phyloP scores from a whole-genome alignment of 176 grass and related monocot species.

The Bromus sterilis region DNA sequence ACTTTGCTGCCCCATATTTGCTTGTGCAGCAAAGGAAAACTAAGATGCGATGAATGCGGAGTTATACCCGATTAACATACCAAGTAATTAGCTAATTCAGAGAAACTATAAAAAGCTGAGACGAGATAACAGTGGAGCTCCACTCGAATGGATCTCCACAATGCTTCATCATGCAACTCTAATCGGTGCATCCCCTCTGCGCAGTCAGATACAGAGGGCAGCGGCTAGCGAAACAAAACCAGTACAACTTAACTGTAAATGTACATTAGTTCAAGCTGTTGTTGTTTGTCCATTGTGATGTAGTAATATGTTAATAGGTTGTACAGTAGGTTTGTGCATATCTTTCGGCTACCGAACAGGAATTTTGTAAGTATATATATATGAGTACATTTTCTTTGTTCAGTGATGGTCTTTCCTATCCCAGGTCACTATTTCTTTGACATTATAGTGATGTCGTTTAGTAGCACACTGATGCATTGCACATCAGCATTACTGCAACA shows the following conservation, averaged over 20 bases:
- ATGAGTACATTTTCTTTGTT: background rate
- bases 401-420: background rate
- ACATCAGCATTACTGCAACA: background rate
- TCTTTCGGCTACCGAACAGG: background rate
- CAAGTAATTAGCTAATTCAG: slow-evolving; percentile 22
- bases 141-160: background rate
- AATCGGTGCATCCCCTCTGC: background rate
- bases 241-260: slow-evolving; percentile 13
- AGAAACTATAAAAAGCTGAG: background rate
- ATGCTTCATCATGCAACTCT: background rate
- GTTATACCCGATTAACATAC: background rate
- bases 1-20: background rate
- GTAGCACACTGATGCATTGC: background rate
- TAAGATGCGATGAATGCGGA: background rate
- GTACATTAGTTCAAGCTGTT: slow-evolving; percentile 14
- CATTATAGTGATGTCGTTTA: background rate
- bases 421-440: background rate
- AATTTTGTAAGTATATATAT: slow-evolving; percentile 23
- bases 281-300: slow-evolving; percentile 1
- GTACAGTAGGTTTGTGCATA: slow-evolving; percentile 18
- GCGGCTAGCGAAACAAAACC: background rate
- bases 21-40: slow-evolving; percentile 31
- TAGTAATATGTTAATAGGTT: background rate
- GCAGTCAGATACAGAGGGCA: background rate
- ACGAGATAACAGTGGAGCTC: background rate